Conservation (phyloP, 331 rosid species). For the Prunus yedoensis region DNA sequence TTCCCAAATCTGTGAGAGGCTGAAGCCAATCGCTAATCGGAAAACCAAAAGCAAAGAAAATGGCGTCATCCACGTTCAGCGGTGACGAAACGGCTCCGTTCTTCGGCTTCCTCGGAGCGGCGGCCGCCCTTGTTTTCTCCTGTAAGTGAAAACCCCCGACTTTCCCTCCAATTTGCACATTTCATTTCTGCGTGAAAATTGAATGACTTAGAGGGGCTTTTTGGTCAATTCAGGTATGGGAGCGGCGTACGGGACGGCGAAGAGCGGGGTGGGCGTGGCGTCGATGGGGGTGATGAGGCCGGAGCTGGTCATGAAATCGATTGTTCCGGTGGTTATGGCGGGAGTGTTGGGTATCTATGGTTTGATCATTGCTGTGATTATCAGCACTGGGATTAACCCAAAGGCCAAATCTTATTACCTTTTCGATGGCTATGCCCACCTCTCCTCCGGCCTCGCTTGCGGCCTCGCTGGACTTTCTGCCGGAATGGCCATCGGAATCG, state of each 20-base stretch:
- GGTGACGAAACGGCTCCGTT: conserved; percentile 76
- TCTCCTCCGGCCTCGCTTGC: conserved; percentile 70
- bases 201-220: neutral
- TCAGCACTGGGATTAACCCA: conserved; percentile 74
- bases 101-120: conserved; percentile 70
- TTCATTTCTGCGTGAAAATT: neutral
- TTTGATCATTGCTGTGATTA: conserved; percentile 68
- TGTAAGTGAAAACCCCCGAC: conserved; percentile 20
- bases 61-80: conserved; percentile 57
- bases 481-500: conserved; percentile 75
- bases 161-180: neutral
- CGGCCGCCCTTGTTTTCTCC: conserved; percentile 65
- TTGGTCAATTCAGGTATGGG: conserved; percentile 50
- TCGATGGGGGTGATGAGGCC: conserved; percentile 83
- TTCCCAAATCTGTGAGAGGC: conserved; percentile 4
- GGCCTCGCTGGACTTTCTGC: conserved; percentile 77
- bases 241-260: conserved; percentile 75
- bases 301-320: conserved; percentile 68
- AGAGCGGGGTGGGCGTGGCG: conserved; percentile 77
- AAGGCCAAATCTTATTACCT: conserved; percentile 73
- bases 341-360: conserved; percentile 78
- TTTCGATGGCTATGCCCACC: conserved; percentile 74
- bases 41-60: neutral
- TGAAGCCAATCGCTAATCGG: neutral
- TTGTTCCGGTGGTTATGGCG: conserved; percentile 79